Evolutionary conservation across 2,329 filamentous ascomycete genomes (phyloP).

Genomic region (Aspergillus viridinutans): DNA sequence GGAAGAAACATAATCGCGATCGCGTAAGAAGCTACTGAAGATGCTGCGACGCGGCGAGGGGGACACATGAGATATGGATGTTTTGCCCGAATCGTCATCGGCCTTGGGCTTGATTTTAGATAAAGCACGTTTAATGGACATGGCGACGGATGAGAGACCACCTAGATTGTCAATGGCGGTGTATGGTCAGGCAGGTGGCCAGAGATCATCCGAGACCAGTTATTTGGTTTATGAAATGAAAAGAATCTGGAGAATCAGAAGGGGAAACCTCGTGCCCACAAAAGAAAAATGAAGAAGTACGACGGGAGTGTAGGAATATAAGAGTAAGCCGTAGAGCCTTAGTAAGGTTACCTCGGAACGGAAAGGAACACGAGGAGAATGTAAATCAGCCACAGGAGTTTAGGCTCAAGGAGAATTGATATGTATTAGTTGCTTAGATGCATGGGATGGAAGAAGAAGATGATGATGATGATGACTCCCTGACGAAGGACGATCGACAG

Average conservation of each 20-base stretch:
- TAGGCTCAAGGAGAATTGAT: background rate
- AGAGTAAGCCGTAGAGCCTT: background rate
- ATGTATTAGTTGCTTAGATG: too few relatives aligned
- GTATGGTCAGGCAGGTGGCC: background rate
- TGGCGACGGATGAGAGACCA: slow-evolving; percentile 26
- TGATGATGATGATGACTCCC: background rate
- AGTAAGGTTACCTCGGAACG: background rate
- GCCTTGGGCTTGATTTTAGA: slow-evolving; percentile 35
- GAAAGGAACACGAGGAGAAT: background rate
- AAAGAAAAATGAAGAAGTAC: background rate
- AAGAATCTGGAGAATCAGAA: background rate
- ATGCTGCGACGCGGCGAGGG: slow-evolving; percentile 38
- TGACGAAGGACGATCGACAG: background rate
- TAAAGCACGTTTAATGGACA: slow-evolving; percentile 46
- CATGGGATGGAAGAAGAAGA: background rate
- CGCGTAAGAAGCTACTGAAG: slow-evolving; percentile 38
- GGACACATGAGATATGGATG: slow-evolving; percentile 12
- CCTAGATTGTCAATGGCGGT: background rate
- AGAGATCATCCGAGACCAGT: background rate
- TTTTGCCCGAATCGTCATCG: slow-evolving; percentile 19
- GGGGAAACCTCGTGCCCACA: background rate
- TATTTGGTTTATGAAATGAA: background rate
- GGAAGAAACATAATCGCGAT: slow-evolving; percentile 39
- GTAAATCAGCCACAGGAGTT: background rate
- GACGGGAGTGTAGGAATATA: background rate